A percentile compares a stretch with the other conserved stretches of the same genome.
These are phyloP conservation scores for Amborella trichopoda DNA, from an alignment of 164 flowering plant species.

Conservation along the genomic window DNA sequence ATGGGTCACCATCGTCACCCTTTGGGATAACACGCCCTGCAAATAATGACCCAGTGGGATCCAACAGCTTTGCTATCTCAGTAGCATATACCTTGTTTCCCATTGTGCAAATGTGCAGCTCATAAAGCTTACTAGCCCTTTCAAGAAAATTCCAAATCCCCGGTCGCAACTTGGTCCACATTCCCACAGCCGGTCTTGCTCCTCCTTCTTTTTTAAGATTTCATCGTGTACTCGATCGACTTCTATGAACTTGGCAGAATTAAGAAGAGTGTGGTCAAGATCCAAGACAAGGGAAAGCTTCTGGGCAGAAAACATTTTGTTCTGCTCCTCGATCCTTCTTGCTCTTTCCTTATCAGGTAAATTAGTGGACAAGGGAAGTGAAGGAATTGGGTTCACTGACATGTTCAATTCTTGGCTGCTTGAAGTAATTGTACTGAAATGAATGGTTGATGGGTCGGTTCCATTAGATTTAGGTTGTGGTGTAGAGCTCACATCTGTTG, in stretches of 20 bases:
- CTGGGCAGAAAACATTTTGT: conserved; percentile 71
- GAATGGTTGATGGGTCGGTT: too few relatives aligned
- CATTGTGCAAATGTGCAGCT: conserved; percentile 95
- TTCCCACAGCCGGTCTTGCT: conserved; percentile 81
- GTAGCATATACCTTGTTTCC: conserved; percentile 91
- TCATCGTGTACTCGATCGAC: conserved; percentile 73
- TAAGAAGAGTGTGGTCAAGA: conserved; percentile 93
- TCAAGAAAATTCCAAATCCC: conserved; percentile 92
- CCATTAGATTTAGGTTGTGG: too few relatives aligned
- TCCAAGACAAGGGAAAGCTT: conserved; percentile 96
- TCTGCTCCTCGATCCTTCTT: conserved; percentile 83
- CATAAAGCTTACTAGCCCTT: conserved; percentile 91
- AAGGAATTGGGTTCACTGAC: conserved; percentile 20
- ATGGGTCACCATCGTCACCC: conserved; percentile 74
- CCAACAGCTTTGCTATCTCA: conserved; percentile 93
- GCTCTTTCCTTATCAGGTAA: conserved; percentile 75
- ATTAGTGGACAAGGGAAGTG: conserved; percentile 18
- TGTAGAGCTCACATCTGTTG: too few relatives aligned
- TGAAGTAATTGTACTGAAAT: too few relatives aligned
- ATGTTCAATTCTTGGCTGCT: too few relatives aligned
- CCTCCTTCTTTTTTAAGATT: conserved; percentile 76
- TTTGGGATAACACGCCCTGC: conserved; percentile 77
- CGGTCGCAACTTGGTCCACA: conserved; percentile 97
- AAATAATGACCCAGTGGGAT: conserved; percentile 75
- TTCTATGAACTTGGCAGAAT: conserved; percentile 92